phyloP scores from a whole-genome alignment of 805 yeast genomes.

The Pichia eremophila region DNA sequence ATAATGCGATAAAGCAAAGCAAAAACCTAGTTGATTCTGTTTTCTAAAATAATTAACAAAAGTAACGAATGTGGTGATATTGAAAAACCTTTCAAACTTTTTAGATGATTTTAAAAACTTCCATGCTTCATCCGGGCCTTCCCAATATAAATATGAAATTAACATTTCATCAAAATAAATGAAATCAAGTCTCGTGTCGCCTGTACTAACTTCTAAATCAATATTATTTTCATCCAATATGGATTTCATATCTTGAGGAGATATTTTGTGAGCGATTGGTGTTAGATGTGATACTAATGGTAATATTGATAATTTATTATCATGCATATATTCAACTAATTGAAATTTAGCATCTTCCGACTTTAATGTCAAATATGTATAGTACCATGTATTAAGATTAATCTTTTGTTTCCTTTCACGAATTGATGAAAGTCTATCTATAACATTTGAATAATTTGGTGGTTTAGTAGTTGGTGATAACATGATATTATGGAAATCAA shows the following conservation, averaged over 20 bases:
- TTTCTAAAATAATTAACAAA: constrained; percentile 17
- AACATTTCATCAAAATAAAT: background rate
- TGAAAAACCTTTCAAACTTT: background rate
- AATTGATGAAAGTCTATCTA: constrained; percentile 15
- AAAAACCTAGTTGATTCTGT: constrained; percentile 15
- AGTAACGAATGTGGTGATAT: background rate
- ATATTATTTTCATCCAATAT: background rate
- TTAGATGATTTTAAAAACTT: constrained; percentile 4
- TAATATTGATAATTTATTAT: constrained; percentile 11
- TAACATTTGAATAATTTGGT: constrained; percentile 11
- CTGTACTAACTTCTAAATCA: background rate
- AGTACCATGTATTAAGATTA: constrained; percentile 24
- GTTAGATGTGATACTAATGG: constrained; percentile 13
- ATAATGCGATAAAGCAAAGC: constrained; percentile 19
- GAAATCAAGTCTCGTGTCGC: background rate
- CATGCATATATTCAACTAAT: constrained; percentile 18
- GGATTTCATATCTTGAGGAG: background rate
- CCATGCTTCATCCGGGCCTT: constrained; percentile 15
- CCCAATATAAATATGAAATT: constrained; percentile 7
- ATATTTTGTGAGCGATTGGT: background rate
- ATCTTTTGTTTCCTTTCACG: constrained; percentile 3
- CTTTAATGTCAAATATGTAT: constrained; percentile 15
- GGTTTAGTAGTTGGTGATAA: constrained; percentile 12
- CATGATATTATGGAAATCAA: constrained; percentile 22
- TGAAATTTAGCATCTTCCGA: constrained; percentile 11